Percentiles rank a stretch among this genome's conserved stretches.
Conservation (phyloP, 2,329 filamentous ascomycete genomes). For the Xylariaceae sp. region DNA sequence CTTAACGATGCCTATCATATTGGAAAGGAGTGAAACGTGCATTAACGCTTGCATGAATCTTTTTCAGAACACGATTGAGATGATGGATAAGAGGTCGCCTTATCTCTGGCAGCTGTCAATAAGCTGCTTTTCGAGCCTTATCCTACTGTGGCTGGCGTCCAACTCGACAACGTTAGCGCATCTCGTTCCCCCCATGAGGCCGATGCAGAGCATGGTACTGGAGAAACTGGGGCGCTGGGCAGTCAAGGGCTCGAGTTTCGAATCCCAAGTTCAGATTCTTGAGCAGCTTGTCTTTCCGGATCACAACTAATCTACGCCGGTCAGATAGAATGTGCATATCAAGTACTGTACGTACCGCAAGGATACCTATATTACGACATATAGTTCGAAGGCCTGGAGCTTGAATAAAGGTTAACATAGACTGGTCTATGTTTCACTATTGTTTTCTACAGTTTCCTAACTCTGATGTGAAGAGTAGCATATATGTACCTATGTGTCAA, state of each 20-base stretch:
- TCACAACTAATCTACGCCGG: slow-evolving; percentile 18
- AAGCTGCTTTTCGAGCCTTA: slow-evolving; percentile 32
- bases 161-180: slow-evolving; percentile 26
- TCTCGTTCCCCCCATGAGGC: slow-evolving; percentile 27
- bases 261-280: slow-evolving; percentile 26
- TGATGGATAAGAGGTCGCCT: slow-evolving; percentile 35
- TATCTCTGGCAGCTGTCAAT: slow-evolving; percentile 37
- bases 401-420: too few species aligned
- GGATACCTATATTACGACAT: too few species aligned
- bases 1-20: slow-evolving; percentile 25
- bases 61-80: slow-evolving; percentile 32
- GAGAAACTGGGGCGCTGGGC: slow-evolving; percentile 32
- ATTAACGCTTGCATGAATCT: slow-evolving; percentile 35
- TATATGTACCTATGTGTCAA: too few species aligned
- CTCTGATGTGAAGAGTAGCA: too few species aligned
- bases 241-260: slow-evolving; percentile 31
- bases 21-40: slow-evolving; percentile 34
- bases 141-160: slow-evolving; percentile 33
- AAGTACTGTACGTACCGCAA: too few species aligned
- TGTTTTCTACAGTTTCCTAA: too few species aligned
- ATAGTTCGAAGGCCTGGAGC: too few species aligned
- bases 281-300: slow-evolving; percentile 24
- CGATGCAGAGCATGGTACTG: slow-evolving; percentile 27
- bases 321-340: too few species aligned
- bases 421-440: too few species aligned